A percentile compares a stretch with the other conserved stretches of the same genome.
These are phyloP conservation scores for Nematocida minor DNA, from an alignment of 371 early-diverging fungal genomes.

Conservation along the genomic window DNA sequence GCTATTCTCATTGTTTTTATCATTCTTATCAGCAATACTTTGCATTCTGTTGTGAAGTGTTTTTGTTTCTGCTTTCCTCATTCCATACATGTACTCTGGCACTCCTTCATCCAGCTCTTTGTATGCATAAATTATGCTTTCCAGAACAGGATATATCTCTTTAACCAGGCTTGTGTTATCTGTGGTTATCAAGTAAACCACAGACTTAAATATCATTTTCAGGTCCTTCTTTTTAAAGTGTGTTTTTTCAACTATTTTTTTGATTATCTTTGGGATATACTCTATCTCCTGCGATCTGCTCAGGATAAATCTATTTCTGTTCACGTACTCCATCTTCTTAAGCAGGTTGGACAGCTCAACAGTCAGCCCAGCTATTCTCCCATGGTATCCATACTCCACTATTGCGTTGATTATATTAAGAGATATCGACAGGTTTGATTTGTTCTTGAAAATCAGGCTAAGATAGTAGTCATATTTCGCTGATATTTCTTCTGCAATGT, in stretches of 20 bases:
- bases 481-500: conserved; percentile 16
- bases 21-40: neutral
- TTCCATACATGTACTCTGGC: neutral
- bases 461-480: conserved; percentile 28
- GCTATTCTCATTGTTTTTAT: neutral
- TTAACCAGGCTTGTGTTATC: neutral
- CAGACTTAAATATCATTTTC: neutral
- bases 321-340: conserved; percentile 29
- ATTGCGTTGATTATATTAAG: conserved; percentile 21
- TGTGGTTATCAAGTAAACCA: conserved; percentile 21
- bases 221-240: conserved; percentile 28
- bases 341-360: conserved; percentile 3
- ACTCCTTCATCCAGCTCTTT: conserved; percentile 21
- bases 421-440: neutral
- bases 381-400: conserved; percentile 22
- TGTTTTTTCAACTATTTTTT: neutral
- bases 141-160: conserved; percentile 14
- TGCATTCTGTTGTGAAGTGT: neutral
- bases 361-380: conserved; percentile 28
- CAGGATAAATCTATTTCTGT: neutral
- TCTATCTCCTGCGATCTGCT: neutral
- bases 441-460: neutral
- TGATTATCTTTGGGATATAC: neutral
- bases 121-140: conserved; percentile 6
- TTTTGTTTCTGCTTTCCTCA: neutral